These are phyloP conservation scores for Chrysosporium queenslandicum DNA, from an alignment of 2,329 filamentous ascomycete genomes.

Conservation along the genomic window DNA sequence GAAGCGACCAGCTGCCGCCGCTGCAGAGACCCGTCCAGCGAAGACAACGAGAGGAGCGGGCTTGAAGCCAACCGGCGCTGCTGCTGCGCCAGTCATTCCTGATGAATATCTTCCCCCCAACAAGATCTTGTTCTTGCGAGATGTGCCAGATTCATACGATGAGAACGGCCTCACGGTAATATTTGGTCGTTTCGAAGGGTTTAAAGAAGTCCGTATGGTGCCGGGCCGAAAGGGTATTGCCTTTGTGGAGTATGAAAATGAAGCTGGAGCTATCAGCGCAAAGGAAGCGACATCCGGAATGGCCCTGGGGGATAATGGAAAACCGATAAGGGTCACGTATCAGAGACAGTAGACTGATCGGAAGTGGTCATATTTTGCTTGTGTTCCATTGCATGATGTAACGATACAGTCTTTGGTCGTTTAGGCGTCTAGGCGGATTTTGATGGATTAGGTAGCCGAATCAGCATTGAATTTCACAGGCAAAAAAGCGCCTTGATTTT, in stretches of 20 bases:
- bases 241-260: conserved; percentile 91
- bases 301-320: conserved; percentile 61
- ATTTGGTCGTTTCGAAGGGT: conserved; percentile 84
- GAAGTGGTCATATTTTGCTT: not conserved
- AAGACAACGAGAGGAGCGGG: conserved; percentile 63
- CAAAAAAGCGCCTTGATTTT: not conserved
- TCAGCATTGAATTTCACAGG: conserved; percentile 3
- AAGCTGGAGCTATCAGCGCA: conserved; percentile 78
- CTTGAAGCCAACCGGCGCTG: conserved; percentile 63
- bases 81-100: conserved; percentile 65
- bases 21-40: conserved; percentile 45
- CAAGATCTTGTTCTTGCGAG: conserved; percentile 91
- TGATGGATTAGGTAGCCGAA: not conserved
- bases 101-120: conserved; percentile 97
- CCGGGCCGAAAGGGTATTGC: conserved; percentile 80
- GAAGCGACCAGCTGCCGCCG: conserved; percentile 50
- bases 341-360: conserved; percentile 60
- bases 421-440: conserved; percentile 13
- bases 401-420: conserved; percentile 14
- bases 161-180: conserved; percentile 68
- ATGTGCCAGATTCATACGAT: conserved; percentile 77
- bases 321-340: conserved; percentile 89
- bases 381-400: conserved; percentile 2
- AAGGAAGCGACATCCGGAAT: conserved; percentile 90
- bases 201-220: conserved; percentile 83